Conservation (phyloP, 2,329 filamentous ascomycete genomes). For the Ambrosiella cleistominuta region DNA sequence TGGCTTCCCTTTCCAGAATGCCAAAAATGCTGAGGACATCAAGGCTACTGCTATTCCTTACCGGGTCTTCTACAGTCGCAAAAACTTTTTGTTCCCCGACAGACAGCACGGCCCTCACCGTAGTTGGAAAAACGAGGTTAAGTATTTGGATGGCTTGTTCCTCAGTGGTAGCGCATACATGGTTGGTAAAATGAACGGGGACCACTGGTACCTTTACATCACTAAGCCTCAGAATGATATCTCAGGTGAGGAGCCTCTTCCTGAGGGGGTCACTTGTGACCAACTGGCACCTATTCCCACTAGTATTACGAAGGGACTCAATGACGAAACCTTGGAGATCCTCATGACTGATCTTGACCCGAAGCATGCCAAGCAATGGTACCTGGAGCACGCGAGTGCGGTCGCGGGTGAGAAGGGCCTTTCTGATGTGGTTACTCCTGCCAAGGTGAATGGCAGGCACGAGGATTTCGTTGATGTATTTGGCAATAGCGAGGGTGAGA, state of each 20-base stretch:
- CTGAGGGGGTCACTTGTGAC: slow-evolving; percentile 21
- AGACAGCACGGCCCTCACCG: slow-evolving; percentile 86
- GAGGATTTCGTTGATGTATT: slow-evolving; percentile 66
- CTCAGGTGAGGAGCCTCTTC: slow-evolving; percentile 30
- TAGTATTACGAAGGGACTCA: slow-evolving; percentile 28
- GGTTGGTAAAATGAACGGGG: slow-evolving; percentile 99
- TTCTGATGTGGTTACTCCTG: slow-evolving; percentile 26
- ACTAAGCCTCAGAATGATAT: slow-evolving; percentile 65
- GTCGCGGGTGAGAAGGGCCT: slow-evolving; percentile 69
- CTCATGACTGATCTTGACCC: slow-evolving; percentile 56
- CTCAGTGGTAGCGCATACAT: slow-evolving; percentile 90
- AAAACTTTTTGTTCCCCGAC: slow-evolving; percentile 94
- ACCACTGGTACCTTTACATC: slow-evolving; percentile 97
- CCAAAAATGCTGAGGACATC: slow-evolving; percentile 46
- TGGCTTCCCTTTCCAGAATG: slow-evolving; percentile 71
- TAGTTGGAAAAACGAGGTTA: slow-evolving; percentile 94
- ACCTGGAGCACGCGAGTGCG: slow-evolving; percentile 58
- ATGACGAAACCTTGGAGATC: slow-evolving; percentile 62
- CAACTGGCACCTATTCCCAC: slow-evolving; percentile 36
- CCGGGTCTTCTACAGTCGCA: slow-evolving; percentile 95
- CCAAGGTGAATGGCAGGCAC: slow-evolving; percentile 18
- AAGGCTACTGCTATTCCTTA: slow-evolving; percentile 71
- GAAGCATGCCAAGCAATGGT: slow-evolving; percentile 54
- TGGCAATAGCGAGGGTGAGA: slow-evolving; percentile 34
- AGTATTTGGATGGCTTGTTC: slow-evolving; percentile 81